These are phyloP conservation scores for Erythrobasidium hasegawianum DNA, from an alignment of 1,284 basidiomycete species.

Conservation along the genomic window DNA sequence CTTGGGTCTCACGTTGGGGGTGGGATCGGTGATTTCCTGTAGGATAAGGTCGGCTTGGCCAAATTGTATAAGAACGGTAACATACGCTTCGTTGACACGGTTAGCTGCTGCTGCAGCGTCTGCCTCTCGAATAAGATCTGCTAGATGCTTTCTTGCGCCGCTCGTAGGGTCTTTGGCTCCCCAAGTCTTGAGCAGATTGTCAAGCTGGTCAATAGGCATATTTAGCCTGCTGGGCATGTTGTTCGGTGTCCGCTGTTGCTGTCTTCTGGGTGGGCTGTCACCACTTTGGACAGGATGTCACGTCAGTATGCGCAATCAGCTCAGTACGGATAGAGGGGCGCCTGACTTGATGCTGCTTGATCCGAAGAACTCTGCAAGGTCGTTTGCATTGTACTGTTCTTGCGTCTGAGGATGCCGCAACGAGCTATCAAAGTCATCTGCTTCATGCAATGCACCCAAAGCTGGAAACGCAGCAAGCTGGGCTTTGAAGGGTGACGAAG, in stretches of 20 bases:
- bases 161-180: not conserved
- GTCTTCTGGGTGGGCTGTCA: not conserved
- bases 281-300: too few relatives aligned
- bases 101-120: not conserved
- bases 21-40: too few relatives aligned
- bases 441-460: not conserved
- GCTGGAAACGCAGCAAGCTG: constrained; percentile 19
- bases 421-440: constrained; percentile 13
- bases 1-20: too few relatives aligned
- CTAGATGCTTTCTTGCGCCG: not conserved
- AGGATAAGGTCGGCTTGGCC: too few relatives aligned
- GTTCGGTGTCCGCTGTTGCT: not conserved
- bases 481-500: constrained; percentile 26
- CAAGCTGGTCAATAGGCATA: not conserved
- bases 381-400: not conserved
- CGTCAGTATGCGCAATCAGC: not conserved
- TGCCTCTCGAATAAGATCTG: not conserved
- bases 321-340: too few relatives aligned
- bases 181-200: not conserved
- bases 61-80: too few relatives aligned
- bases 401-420: not conserved
- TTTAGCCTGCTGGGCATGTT: not conserved
- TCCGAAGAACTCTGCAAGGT: not conserved
- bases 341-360: constrained; percentile 1
- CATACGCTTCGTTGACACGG: not conserved